A percentile compares a stretch with the other conserved stretches of the same genome.
phyloP scores from a whole-genome alignment of 1,284 basidiomycete genomes.

The Fistulinella cinereoalba region DNA sequence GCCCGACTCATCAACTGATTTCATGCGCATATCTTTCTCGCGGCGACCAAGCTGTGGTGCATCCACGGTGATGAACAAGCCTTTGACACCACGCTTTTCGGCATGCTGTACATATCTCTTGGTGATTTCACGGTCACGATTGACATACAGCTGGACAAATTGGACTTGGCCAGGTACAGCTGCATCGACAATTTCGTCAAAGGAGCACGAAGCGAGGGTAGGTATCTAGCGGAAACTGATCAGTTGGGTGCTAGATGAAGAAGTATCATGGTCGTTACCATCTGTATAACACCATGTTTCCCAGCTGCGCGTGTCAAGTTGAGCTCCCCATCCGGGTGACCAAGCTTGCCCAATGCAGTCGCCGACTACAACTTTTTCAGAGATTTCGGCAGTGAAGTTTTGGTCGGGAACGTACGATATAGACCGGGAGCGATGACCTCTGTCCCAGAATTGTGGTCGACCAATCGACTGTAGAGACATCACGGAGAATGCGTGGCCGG shows the following conservation, averaged over 20 bases:
- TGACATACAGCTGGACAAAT: constrained; percentile 80
- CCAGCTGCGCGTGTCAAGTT: constrained; percentile 57
- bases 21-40: constrained; percentile 94
- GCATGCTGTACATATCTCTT: constrained; percentile 81
- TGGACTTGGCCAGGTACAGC: constrained; percentile 65
- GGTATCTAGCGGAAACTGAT: constrained; percentile 40
- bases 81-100: constrained; percentile 77
- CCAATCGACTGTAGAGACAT: constrained; percentile 62
- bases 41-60: constrained; percentile 89
- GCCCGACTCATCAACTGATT: constrained; percentile 82
- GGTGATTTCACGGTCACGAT: constrained; percentile 76
- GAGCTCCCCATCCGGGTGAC: constrained; percentile 63
- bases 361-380: constrained; percentile 30
- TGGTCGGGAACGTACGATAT: constrained; percentile 41
- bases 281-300: constrained; percentile 56
- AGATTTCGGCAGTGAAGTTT: constrained; percentile 19
- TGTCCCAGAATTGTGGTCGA: constrained; percentile 57
- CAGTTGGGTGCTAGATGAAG: constrained; percentile 11
- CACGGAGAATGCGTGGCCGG: constrained; percentile 65
- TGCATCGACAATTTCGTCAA: constrained; percentile 57
- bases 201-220: constrained; percentile 25
- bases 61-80: constrained; percentile 86
- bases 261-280: constrained; percentile 39
- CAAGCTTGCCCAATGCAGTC: constrained; percentile 60
- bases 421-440: constrained; percentile 57